Percentiles rank a stretch among this genome's conserved stretches.
Conservation (phyloP, 2,329 filamentous ascomycete species). For the Aaosphaeria pasadenensis region DNA sequence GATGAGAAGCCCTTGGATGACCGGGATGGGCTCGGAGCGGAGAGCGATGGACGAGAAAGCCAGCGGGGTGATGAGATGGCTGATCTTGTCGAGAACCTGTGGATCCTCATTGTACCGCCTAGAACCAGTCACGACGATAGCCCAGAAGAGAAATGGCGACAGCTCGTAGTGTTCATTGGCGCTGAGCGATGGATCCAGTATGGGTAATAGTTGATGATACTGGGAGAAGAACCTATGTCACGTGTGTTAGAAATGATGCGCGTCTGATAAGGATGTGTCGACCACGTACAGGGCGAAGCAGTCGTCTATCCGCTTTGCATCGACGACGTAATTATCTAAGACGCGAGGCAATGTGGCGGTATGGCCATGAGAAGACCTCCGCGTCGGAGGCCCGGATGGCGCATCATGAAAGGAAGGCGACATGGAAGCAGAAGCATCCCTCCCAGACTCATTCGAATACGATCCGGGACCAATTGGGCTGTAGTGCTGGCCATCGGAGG, state of each 20-base stretch:
- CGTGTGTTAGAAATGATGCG: not conserved
- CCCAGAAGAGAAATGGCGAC: conserved; percentile 40
- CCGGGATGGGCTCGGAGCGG: conserved; percentile 34
- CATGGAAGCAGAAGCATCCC: conserved; percentile 23
- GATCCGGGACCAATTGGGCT: conserved; percentile 21
- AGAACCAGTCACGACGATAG: conserved; percentile 38
- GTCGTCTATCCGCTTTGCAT: conserved; percentile 31
- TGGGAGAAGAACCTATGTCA: conserved; percentile 30
- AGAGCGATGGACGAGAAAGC: conserved; percentile 37
- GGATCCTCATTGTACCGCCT: conserved; percentile 37
- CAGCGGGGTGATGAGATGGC: conserved; percentile 33
- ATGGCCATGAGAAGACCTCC: conserved; percentile 15
- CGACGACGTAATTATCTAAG: conserved; percentile 31
- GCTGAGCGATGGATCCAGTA: conserved; percentile 25
- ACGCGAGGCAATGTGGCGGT: conserved; percentile 20
- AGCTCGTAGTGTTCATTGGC: conserved; percentile 34
- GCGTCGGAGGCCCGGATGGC: conserved; percentile 19
- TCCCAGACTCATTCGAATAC: conserved; percentile 24
- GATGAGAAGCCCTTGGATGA: conserved; percentile 39
- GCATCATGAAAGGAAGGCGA: conserved; percentile 21
- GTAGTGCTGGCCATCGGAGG: conserved; percentile 22
- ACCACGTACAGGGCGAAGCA: conserved; percentile 29
- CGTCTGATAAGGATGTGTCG: not conserved
- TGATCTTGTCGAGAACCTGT: conserved; percentile 30
- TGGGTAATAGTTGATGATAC: conserved; percentile 32